Evolutionary conservation across 176 grass and related monocot species (phyloP).

Genomic region (Bromus sterilis): DNA sequence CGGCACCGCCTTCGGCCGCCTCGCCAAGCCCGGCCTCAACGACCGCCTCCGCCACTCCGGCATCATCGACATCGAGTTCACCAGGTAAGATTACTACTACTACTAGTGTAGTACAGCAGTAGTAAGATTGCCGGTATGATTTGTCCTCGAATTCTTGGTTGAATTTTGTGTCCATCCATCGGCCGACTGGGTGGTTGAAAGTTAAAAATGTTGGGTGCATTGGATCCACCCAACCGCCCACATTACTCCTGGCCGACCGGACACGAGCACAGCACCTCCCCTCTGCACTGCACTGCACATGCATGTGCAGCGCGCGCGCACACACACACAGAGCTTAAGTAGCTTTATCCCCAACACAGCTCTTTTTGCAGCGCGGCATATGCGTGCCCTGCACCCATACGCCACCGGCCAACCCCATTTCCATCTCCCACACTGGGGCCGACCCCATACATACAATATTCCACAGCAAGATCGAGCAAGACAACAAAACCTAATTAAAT

Average conservation of each 20-base stretch:
- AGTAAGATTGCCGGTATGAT: not conserved
- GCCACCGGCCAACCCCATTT: conserved; percentile 24
- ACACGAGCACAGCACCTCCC: not conserved
- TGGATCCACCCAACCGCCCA: not conserved
- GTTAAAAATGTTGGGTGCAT: not conserved
- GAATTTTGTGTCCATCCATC: not conserved
- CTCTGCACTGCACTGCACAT: not conserved
- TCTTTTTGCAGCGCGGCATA: conserved; percentile 8
- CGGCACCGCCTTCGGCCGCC: conserved; percentile 69
- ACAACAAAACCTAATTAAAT: not conserved
- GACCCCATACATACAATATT: not conserved
- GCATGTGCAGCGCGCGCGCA: conserved; percentile 44
- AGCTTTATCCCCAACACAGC: conserved; percentile 11
- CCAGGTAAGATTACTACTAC: no score
- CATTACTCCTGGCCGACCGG: conserved; percentile 27
- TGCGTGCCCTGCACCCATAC: not conserved
- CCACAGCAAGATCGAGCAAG: not conserved
- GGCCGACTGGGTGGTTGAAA: not conserved
- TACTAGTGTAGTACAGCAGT: no score
- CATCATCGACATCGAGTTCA: conserved; percentile 75
- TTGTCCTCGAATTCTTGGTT: not conserved
- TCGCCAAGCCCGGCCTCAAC: conserved; percentile 56
- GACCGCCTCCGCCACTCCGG: conserved; percentile 78
- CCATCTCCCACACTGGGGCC: not conserved
- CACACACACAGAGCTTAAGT: not conserved